These are phyloP conservation scores for Lactarius pseudohatsudake DNA, from an alignment of 768 basidiomycete species.

Conservation along the genomic window DNA sequence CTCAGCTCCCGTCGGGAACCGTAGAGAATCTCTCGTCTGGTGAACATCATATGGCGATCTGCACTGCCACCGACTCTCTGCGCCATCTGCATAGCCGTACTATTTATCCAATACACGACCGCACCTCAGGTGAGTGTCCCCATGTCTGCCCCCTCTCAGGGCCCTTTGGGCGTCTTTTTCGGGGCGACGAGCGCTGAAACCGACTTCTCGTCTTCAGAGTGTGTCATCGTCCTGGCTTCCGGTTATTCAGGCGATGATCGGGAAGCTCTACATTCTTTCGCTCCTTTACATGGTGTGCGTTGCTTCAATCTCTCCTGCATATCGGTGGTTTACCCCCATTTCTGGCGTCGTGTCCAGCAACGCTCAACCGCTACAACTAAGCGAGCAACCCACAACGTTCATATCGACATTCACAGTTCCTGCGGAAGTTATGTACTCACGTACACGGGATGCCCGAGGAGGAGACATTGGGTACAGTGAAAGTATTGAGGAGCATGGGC, in stretches of 20 bases:
- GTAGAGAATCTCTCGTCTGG: constrained; percentile 9
- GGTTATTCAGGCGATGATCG: constrained; percentile 2
- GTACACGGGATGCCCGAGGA: neutral
- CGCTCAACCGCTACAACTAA: neutral
- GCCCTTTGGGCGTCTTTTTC: neutral
- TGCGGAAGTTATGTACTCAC: neutral
- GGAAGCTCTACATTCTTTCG: constrained; percentile 24
- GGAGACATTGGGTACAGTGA: neutral
- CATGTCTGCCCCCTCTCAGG: neutral
- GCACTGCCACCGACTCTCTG: constrained; percentile 22
- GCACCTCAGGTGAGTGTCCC: constrained; percentile 1
- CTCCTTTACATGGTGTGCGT: constrained; percentile 16
- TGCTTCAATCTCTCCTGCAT: neutral
- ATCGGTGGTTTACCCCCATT: neutral
- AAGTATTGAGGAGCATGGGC: too few relatives aligned
- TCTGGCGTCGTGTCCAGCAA: constrained; percentile 8
- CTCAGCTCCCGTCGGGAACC: neutral
- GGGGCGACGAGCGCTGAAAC: neutral
- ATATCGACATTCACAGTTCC: constrained; percentile 14
- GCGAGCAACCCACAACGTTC: neutral
- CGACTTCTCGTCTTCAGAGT: neutral
- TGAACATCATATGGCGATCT: constrained; percentile 11
- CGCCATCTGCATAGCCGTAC: neutral
- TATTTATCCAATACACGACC: neutral
- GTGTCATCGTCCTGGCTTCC: neutral